A percentile compares a stretch with the other conserved stretches of the same genome.
Evolutionary conservation across 164 flowering plant species (phyloP).

Genomic region (Magnolia kwangsiensis): DNA sequence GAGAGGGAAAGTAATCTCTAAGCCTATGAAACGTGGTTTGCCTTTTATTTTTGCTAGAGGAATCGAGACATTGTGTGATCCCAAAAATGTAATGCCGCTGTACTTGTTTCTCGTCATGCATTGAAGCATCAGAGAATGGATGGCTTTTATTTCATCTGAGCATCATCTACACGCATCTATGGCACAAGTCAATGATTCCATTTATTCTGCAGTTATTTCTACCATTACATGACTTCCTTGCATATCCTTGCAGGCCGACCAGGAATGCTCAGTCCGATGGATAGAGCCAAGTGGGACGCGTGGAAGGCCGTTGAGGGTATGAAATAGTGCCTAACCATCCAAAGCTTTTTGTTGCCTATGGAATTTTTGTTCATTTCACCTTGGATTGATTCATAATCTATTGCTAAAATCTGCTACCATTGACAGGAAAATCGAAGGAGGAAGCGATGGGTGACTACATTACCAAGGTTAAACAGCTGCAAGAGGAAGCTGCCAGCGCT

Average conservation of each 20-base stretch:
- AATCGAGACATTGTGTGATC: too few relatives aligned
- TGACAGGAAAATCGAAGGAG: slow-evolving; percentile 51
- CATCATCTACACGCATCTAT: not conserved
- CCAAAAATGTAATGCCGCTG: too few relatives aligned
- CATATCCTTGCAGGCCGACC: slow-evolving; percentile 44
- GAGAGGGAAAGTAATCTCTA: too few relatives aligned
- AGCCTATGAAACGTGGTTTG: too few relatives aligned
- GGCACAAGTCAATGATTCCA: not conserved
- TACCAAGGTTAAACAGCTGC: slow-evolving; percentile 65
- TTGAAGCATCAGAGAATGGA: too few relatives aligned
- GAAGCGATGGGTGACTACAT: slow-evolving; percentile 67
- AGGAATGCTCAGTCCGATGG: slow-evolving; percentile 44
- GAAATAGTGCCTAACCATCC: too few relatives aligned
- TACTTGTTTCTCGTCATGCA: too few relatives aligned
- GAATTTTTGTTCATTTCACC: not conserved
- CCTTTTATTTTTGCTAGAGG: too few relatives aligned
- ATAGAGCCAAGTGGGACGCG: slow-evolving; percentile 69
- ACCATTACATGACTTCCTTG: not conserved
- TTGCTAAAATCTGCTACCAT: not conserved
- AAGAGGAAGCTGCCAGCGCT: slow-evolving; percentile 45
- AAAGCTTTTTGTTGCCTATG: not conserved
- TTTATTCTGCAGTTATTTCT: not conserved
- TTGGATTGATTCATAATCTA: not conserved
- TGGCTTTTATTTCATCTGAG: too few relatives aligned
- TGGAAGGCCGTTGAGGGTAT: slow-evolving; percentile 69